Conservation (phyloP, 1,139 yeast genomes). For the Blastobotrys malaysiensis region DNA sequence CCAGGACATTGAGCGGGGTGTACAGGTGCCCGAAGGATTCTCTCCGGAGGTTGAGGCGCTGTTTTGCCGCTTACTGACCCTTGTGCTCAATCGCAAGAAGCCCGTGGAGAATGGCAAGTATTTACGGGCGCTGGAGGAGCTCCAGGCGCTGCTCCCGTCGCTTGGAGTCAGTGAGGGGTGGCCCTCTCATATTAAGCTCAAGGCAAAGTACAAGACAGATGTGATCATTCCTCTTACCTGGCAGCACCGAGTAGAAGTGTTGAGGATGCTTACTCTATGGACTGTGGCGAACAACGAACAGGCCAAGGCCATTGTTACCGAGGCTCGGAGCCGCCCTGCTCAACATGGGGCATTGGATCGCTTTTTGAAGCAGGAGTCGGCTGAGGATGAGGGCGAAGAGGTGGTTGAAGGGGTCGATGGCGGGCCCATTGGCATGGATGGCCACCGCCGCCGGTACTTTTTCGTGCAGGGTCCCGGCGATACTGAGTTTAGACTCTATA, state of each 20-base stretch:
- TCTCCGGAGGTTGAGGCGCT: constrained; percentile 30
- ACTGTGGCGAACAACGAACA: constrained; percentile 28
- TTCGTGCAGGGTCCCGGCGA: constrained; percentile 25
- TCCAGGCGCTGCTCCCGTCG: constrained; percentile 19
- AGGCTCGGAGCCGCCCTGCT: constrained; percentile 1
- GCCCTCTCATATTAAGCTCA: constrained; percentile 27
- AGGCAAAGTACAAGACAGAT: constrained; percentile 18
- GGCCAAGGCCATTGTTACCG: constrained; percentile 14
- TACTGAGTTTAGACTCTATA: constrained; percentile 32
- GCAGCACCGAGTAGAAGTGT: constrained; percentile 29
- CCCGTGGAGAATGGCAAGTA: constrained; percentile 36
- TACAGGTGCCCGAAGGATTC: constrained; percentile 24
- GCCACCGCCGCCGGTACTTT: constrained; percentile 24
- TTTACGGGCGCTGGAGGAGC: constrained; percentile 35
- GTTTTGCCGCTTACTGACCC: constrained; percentile 33
- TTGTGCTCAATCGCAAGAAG: constrained; percentile 37
- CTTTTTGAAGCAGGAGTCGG: constrained; percentile 3
- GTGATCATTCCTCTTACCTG: constrained; percentile 29
- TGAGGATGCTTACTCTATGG: constrained; percentile 31
- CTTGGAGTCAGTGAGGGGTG: constrained; percentile 27
- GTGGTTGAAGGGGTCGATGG: constrained; percentile 11
- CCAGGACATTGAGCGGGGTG: constrained; percentile 37
- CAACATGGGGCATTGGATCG: constrained; percentile 12
- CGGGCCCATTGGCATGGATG: constrained; percentile 27
- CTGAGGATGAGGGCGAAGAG: constrained; percentile 14